Evolutionary conservation across 108 stramenopile species (phyloP), one percentile per base, ranked within the genome.

Genomic region (Aurantiochytrium sp.): DNA sequence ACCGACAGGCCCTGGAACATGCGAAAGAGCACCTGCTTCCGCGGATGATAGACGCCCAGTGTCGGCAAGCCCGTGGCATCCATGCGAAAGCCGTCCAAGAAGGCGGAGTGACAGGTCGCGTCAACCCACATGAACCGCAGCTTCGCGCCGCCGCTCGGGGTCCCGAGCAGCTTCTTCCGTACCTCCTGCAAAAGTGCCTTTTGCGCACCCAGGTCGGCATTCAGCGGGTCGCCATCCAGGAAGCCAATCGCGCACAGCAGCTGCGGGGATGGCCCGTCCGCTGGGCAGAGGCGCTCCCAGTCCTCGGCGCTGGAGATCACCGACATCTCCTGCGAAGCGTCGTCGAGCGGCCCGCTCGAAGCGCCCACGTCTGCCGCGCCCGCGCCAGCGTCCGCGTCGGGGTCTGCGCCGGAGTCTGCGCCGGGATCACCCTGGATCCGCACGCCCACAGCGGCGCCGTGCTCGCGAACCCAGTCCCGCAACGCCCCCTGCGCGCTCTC

Each of bases 41-140:
- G 39, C 6, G 73, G 73, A 21, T 81, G 73, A 24, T 81, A 81
- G 27, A 81, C 73, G 10, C 39, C 73, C 6, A 81, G 39, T 24
- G 73, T 48, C 12, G 73, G 73, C 73, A 81, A 30, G 24, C 42
- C 73, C 6, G 42, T 21, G 45, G 45, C 73, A 1, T 81, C 73
- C 39, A 81, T 48, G 8, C 39, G n/a, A 4, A 81, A 81, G 10
- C 3, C 73, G 2, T 15, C 6, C 45, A 48, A 24, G 24, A 81
- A 81, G n/a, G 21, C 36, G 10, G 8, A 6, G 24, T 81, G 45
- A 24, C 73, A 81, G 12, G 73, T 81, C 6, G 42, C 73, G 30
- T 81, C 73, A 6, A 81, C 73, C 73, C 73, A 81, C 73, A 81
- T 81, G 2, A 81, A 81, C 2, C 73, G 39, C n/a, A 81, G 24